Evolutionary conservation across 106 monocot species (phyloP).

Genomic region (Platanthera guangdongensis): DNA sequence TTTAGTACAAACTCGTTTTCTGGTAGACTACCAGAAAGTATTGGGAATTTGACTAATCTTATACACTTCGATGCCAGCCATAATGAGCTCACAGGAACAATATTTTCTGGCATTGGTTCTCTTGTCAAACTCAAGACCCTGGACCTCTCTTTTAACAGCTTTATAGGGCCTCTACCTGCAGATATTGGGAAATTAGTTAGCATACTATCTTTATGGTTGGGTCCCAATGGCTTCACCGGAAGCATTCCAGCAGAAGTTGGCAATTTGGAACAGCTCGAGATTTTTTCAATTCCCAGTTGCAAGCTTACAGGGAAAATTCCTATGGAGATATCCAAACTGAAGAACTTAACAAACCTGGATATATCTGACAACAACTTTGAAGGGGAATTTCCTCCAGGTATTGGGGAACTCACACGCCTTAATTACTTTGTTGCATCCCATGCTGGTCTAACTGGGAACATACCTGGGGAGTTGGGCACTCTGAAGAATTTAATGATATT

Average conservation of each 20-base stretch:
- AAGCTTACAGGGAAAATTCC: slow-evolving; percentile 65
- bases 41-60: slow-evolving; percentile 67
- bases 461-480: slow-evolving; percentile 54
- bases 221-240: slow-evolving; percentile 61
- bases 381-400: slow-evolving; percentile 45
- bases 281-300: slow-evolving; percentile 45
- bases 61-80: slow-evolving; percentile 58
- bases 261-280: slow-evolving; percentile 42
- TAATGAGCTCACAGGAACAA: slow-evolving; percentile 54
- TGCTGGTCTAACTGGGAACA: slow-evolving; percentile 60
- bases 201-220: slow-evolving; percentile 53
- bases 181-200: slow-evolving; percentile 49
- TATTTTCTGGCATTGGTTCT: slow-evolving; percentile 52
- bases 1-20: slow-evolving; percentile 52
- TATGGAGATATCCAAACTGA: slow-evolving; percentile 38
- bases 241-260: slow-evolving; percentile 73
- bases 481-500: slow-evolving; percentile 55
- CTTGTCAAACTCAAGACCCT: slow-evolving; percentile 43
- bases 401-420: slow-evolving; percentile 60
- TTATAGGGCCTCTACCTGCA: slow-evolving; percentile 48
- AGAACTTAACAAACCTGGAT: slow-evolving; percentile 53
- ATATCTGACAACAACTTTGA: slow-evolving; percentile 75
- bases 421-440: slow-evolving; percentile 46
- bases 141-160: slow-evolving; percentile 74
- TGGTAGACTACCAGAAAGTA: slow-evolving; percentile 40